Evolutionary conservation across 129 eudicot species (phyloP), one percentile per base, ranked within the genome.

Genomic region (Tagetes erecta): DNA sequence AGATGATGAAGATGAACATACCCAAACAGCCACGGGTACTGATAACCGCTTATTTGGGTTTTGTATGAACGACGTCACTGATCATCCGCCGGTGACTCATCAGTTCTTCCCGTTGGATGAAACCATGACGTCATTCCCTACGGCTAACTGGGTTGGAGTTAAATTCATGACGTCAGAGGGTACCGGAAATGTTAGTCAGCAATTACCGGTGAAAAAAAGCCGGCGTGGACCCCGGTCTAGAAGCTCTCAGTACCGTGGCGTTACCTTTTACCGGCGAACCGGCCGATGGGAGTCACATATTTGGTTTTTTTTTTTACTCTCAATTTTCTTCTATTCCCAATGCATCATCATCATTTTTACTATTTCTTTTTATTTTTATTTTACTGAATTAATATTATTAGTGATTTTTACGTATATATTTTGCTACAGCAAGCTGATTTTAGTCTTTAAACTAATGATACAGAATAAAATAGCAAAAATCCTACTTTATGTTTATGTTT

Each of bases 271-370:
- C 87, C 89, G 98, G 79, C 81, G 98, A 47, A 92, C 97, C 59
- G 97, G 97, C 84, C 89, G 97, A 14, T 92, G 97, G 97, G 97
- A 92, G 72, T 89, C 98, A 0, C 98, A 92, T 44, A 92, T 92
- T 80, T 92, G 98, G 98, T 89, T 67, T 3, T 30, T 57, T 58
- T 77, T 73, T 46, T 30, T 9, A 1, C 55, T 64, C 40, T 78
- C 30, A 0, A 14, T 31, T 77, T 67, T 59, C 49, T 68, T 77
- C 20, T 8, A 3, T 80, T 58, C 49, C 76, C 49, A 3, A 78
- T 51, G 66, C 67, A 31, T n/a, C 35, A 11, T 59, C 50, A n/a
- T 27, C 58, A 55, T 49, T 58, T 60, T 11, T 57, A 8, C 14
- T 12, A 3, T 1, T 6, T 1, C 27, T 13, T 13, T 49, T 12